Evolutionary conservation across 1,284 basidiomycete genomes (phyloP).

Genomic region (Ceratobasidium sp.): DNA sequence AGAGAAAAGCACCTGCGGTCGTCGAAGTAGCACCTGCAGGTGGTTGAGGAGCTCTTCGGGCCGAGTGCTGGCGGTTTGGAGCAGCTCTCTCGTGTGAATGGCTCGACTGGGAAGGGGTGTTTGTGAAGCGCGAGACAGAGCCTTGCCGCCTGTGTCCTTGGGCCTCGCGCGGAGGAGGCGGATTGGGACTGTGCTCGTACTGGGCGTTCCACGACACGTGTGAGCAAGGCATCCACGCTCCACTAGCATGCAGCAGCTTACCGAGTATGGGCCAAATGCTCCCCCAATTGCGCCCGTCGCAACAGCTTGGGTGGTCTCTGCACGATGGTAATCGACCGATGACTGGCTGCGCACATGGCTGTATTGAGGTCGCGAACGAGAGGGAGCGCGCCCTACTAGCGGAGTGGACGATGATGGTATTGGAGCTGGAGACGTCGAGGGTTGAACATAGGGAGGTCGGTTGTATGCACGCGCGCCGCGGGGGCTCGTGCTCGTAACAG

Average conservation of each 20-base stretch:
- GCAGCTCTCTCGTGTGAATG: constrained; percentile 25
- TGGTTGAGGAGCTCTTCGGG: background rate
- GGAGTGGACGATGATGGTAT: constrained; percentile 31
- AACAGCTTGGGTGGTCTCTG: constrained; percentile 41
- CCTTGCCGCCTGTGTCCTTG: constrained; percentile 38
- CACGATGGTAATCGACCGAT: constrained; percentile 14
- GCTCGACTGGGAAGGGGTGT: constrained; percentile 24
- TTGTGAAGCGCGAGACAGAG: constrained; percentile 25
- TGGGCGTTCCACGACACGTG: constrained; percentile 6
- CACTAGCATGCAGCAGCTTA: constrained; percentile 12
- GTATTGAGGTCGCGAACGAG: constrained; percentile 11
- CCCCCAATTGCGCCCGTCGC: constrained; percentile 41
- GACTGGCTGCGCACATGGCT: constrained; percentile 34
- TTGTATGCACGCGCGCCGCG: constrained; percentile 22
- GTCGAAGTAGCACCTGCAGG: constrained; percentile 35
- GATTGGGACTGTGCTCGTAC: constrained; percentile 30
- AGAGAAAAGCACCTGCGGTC: constrained; percentile 37
- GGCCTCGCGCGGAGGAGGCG: constrained; percentile 38
- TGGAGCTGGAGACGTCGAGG: constrained; percentile 24
- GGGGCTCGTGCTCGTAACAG: constrained; percentile 22
- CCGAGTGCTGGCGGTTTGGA: constrained; percentile 8
- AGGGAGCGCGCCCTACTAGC: background rate
- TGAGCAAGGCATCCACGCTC: constrained; percentile 2
- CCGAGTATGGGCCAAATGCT: constrained; percentile 40
- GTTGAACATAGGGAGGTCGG: constrained; percentile 28